Evolutionary conservation across 2,329 filamentous ascomycete species (phyloP).

Genomic region (Ophiostoma tasmaniense): DNA sequence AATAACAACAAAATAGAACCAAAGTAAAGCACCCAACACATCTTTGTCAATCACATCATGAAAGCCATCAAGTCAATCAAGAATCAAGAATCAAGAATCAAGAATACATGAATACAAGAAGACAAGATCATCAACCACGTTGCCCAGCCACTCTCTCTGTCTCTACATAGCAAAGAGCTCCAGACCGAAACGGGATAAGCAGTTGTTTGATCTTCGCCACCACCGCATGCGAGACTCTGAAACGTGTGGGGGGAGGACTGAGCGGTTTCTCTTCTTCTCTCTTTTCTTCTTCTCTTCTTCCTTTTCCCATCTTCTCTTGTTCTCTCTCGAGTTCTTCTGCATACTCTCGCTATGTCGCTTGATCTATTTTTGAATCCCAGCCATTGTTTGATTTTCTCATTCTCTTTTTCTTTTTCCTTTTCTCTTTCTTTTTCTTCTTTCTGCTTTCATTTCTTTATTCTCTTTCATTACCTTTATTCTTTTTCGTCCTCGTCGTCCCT

Average conservation of each 20-base stretch:
- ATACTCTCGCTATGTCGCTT: no score
- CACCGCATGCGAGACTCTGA: conserved; percentile 19
- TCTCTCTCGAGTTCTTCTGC: no score
- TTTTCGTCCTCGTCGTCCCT: no score
- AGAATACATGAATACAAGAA: no score
- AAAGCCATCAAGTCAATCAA: no score
- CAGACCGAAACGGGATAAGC: conserved; percentile 18
- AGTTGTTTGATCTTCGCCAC: conserved; percentile 20
- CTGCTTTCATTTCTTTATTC: no score
- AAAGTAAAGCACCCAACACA: not conserved
- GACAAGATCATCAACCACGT: not conserved
- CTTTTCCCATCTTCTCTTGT: not conserved
- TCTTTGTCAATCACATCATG: no score
- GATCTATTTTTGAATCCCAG: no score
- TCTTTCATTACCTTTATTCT: no score
- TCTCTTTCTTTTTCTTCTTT: no score
- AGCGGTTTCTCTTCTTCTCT: not conserved
- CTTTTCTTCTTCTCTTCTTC: not conserved
- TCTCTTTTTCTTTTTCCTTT: not conserved
- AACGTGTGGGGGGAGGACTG: conserved; percentile 14
- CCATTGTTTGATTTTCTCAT: not conserved
- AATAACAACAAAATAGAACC: not conserved
- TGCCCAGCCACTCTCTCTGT: not conserved
- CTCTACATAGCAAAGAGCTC: no score
- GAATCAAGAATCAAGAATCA: no score